A percentile compares a stretch with the other conserved stretches of the same genome.
Evolutionary conservation across 2,329 filamentous ascomycete species (phyloP).

Genomic region (Stylonectria norvegica): DNA sequence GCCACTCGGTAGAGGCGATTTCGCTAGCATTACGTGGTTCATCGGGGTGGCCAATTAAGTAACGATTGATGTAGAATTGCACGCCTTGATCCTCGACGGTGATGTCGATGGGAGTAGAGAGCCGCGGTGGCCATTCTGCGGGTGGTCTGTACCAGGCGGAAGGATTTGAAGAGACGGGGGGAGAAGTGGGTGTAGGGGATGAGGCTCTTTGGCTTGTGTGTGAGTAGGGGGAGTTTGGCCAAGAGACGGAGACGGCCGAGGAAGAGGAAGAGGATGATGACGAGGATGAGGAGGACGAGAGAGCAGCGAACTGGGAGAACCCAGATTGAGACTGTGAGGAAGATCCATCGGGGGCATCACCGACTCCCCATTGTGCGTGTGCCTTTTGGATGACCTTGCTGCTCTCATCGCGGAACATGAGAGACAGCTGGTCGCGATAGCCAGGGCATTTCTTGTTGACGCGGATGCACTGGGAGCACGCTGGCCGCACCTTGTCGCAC

Average conservation of each 20-base stretch:
- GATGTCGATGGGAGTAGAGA: conserved; percentile 34
- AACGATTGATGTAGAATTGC: conserved; percentile 50
- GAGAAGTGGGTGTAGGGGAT: conserved; percentile 6
- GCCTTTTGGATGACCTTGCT: conserved; percentile 59
- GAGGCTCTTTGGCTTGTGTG: neutral
- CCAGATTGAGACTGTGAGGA: conserved; percentile 30
- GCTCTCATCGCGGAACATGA: conserved; percentile 66
- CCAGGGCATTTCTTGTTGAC: conserved; percentile 59
- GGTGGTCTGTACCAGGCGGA: conserved; percentile 1
- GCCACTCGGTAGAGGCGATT: conserved; percentile 34
- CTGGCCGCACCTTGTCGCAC: conserved; percentile 60
- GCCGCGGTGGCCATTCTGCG: conserved; percentile 9
- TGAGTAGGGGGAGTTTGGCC: neutral
- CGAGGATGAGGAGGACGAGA: conserved; percentile 10
- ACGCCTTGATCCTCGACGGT: conserved; percentile 46
- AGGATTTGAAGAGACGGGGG: conserved; percentile 7
- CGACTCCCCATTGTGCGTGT: conserved; percentile 47
- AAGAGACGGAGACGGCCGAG: neutral
- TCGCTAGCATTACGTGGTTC: conserved; percentile 41
- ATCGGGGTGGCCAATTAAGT: conserved; percentile 50
- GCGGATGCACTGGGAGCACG: conserved; percentile 61
- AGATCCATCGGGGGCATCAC: conserved; percentile 19
- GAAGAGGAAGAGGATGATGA: conserved; percentile 23
- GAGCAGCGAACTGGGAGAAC: conserved; percentile 6
- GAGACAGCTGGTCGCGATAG: conserved; percentile 60